Conservation (phyloP, 1,284 basidiomycete genomes). For the Sporisorium reilianum region DNA sequence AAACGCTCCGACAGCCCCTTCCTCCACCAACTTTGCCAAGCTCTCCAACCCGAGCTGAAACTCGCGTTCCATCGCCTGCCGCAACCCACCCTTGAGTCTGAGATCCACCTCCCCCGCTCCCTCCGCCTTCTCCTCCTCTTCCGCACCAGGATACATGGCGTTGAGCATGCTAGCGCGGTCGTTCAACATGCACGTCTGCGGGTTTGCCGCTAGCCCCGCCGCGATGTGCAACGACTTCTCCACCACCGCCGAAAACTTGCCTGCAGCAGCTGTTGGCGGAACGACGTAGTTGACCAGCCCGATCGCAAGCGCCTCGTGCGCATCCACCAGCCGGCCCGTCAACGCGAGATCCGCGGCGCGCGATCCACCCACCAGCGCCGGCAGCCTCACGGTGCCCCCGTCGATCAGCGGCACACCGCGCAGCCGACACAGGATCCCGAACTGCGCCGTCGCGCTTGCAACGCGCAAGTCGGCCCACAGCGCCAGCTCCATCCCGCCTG, state of each 20-base stretch:
- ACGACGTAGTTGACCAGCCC: conserved; percentile 41
- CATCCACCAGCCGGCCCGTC: conserved; percentile 32
- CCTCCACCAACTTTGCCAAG: conserved; percentile 27
- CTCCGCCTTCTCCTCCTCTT: not conserved
- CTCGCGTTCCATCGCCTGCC: conserved; percentile 39
- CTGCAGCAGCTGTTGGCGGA: not conserved
- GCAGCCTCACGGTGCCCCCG: conserved; percentile 38
- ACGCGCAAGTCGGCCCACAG: conserved; percentile 45
- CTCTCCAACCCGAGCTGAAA: conserved; percentile 40
- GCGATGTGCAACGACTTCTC: conserved; percentile 30
- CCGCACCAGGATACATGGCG: conserved; percentile 17
- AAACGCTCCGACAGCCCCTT: conserved; percentile 41
- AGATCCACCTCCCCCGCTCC: conserved; percentile 15
- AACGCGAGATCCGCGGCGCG: conserved; percentile 36
- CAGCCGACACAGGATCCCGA: conserved; percentile 44
- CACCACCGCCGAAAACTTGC: conserved; percentile 19
- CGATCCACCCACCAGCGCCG: conserved; percentile 34
- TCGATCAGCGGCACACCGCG: conserved; percentile 48
- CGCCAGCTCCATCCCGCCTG: conserved; percentile 43
- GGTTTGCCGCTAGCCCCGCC: conserved; percentile 24
- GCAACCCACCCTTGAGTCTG: conserved; percentile 32
- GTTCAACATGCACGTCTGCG: conserved; percentile 48
- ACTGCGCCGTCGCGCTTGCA: conserved; percentile 13
- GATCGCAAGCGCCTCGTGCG: conserved; percentile 27
- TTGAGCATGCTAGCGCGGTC: conserved; percentile 39